phyloP scores from a whole-genome alignment of 805 yeast genomes.

The Sugiyamaella americana region DNA sequence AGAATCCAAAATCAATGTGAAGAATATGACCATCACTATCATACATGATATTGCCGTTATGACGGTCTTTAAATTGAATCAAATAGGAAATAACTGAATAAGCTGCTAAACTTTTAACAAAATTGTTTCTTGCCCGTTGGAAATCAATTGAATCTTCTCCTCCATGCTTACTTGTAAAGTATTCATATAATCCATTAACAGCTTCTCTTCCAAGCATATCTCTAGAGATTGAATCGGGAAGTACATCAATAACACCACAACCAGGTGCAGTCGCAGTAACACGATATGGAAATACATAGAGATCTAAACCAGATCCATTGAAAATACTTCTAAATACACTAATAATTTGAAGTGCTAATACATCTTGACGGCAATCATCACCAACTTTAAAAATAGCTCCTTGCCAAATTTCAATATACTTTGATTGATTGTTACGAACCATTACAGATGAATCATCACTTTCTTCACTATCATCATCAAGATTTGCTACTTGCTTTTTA shows the following conservation, averaged over 20 bases:
- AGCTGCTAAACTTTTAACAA: constrained; percentile 88
- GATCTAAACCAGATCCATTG: constrained; percentile 80
- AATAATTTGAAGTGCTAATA: constrained; percentile 84
- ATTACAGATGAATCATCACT: constrained; percentile 22
- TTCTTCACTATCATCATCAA: constrained; percentile 20
- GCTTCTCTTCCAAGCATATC: constrained; percentile 99
- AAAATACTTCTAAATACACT: constrained; percentile 89
- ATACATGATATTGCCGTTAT: constrained; percentile 95
- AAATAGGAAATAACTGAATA: constrained; percentile 87
- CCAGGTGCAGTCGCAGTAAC: constrained; percentile 99
- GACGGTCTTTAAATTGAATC: constrained; percentile 91
- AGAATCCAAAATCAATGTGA: constrained; percentile 97
- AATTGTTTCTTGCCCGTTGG: constrained; percentile 87
- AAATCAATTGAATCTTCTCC: constrained; percentile 86
- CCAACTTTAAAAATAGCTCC: constrained; percentile 98
- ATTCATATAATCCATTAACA: constrained; percentile 91
- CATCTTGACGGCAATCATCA: constrained; percentile 98
- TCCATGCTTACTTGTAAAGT: constrained; percentile 86
- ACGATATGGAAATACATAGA: constrained; percentile 86
- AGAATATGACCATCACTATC: constrained; percentile 92
- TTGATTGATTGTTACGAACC: constrained; percentile 1
- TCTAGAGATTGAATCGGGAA: constrained; percentile 90
- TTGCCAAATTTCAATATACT: constrained; percentile 63
- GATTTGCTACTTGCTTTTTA: constrained; percentile 43
- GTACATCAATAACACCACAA: constrained; percentile 96